Base-by-base conservation (phyloP, 163 green algal genomes). In the Coccomyxa subellipsoidea region DNA sequence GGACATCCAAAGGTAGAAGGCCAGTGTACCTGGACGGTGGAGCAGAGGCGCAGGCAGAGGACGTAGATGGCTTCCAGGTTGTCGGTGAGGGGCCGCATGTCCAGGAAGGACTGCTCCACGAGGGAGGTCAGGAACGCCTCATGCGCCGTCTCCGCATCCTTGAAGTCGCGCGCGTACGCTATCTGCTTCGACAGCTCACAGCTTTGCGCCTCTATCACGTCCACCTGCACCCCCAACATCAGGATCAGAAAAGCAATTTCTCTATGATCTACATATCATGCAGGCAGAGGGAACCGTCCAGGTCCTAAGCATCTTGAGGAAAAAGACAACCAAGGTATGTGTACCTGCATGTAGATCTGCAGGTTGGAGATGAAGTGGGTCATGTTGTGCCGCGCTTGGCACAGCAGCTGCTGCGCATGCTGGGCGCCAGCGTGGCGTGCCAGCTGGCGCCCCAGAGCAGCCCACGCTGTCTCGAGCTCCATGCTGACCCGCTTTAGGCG, bases 331-430 rank as follows among this genome's bases (percentile, higher is more conserved):
- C 21, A 8, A 27, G 21, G 32, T 2, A 39, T 31, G 32, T 79
- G 6, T 32, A 92, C 89, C 89, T 96, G 93, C 10, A 96, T 90
- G 89, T 98, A 98, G 78, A 95, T 90, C 86, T 92, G 88, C 77
- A 97, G 83, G 85, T 98, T 98, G 81, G 75, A 78, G 12, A 97
- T 81, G 47, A 98, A 85, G 86, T 97, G 91, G 18, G 86, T 83
- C 93, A 98, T 96, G 80, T 93, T 87, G 47, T 95, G 91, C 38
- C 93, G 90, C 83, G 95, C 84, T 36, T 92, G 90, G 78, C 85
- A 92, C 86, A 97, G 72, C 71, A 76, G 34, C 59, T 37, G 54
- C 12, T 81, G 83, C 40, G 38, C 9, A 7, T 1, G 18, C 3
- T 53, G 21, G 10, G 2, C 40, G 39, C 39, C 29, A 15, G 75